A percentile compares a stretch with the other conserved stretches of the same genome.
phyloP scores from a whole-genome alignment of 345 rosid genomes.

The Pistacia atlantica region DNA sequence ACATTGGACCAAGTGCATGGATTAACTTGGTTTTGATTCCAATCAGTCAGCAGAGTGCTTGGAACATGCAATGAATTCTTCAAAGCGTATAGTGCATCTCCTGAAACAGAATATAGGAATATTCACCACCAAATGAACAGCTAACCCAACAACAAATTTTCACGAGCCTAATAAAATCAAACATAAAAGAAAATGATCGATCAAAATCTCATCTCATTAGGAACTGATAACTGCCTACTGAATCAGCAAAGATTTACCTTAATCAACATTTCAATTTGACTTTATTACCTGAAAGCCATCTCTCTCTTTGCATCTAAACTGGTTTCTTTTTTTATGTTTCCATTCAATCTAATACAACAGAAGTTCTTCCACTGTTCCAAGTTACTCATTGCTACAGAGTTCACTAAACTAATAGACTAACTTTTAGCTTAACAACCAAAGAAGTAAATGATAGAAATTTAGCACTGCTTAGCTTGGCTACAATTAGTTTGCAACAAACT shows the following conservation, averaged over 20 bases:
- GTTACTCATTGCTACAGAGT: not conserved
- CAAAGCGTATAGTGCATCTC: slow-evolving; percentile 69
- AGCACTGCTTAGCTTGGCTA: not conserved
- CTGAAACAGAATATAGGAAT: slow-evolving; percentile 42
- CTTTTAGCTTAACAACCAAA: not conserved
- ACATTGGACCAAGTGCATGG: slow-evolving; percentile 97
- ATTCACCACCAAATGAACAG: slow-evolving; percentile 28
- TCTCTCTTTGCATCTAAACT: not conserved
- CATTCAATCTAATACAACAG: not conserved
- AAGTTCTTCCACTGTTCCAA: slow-evolving; percentile 1
- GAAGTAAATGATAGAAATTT: not conserved
- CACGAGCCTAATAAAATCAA: not conserved
- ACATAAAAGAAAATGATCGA: not conserved
- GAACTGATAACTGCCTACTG: not conserved
- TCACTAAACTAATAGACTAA: not conserved
- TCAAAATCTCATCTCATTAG: slow-evolving; percentile 1
- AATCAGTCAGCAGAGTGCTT: slow-evolving; percentile 56
- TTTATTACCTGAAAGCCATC: not conserved
- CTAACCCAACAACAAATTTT: not conserved
- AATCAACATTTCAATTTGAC: not conserved
- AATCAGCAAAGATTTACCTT: not conserved
- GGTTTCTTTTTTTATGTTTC: not conserved
- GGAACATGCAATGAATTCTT: slow-evolving; percentile 54
- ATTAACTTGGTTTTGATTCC: slow-evolving; percentile 83
- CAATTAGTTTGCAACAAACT: too few species aligned